A percentile compares a stretch with the other conserved stretches of the same genome.
Conservation (phyloP, 345 rosid species). For the Lumnitzera racemosa region DNA sequence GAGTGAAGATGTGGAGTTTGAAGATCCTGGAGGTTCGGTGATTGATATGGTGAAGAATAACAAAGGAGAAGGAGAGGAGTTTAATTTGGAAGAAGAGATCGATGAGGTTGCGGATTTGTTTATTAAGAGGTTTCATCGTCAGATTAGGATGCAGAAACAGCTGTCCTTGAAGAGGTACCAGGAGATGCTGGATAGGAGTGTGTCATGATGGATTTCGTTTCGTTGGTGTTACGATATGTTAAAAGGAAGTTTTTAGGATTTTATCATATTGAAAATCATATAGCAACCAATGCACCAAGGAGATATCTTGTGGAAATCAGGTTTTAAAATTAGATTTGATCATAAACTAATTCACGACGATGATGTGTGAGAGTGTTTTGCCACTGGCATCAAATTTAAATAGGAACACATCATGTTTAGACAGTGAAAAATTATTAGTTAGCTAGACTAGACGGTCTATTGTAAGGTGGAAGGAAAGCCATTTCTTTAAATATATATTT, state of each 20-base stretch:
- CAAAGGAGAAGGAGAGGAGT: slow-evolving; percentile 63
- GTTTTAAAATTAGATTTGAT: no score
- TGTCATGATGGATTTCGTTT: background rate
- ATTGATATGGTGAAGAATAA: slow-evolving; percentile 65
- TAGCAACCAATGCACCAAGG: no score
- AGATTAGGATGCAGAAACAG: slow-evolving; percentile 77
- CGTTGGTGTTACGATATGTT: background rate
- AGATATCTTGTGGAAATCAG: no score
- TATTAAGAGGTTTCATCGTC: slow-evolving; percentile 56
- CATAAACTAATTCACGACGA: no score
- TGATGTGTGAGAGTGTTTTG: no score
- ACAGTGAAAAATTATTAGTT: no score
- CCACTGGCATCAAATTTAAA: no score
- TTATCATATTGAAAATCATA: no score
- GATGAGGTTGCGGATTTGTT: slow-evolving; percentile 74
- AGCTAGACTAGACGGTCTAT: no score
- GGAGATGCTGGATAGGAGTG: slow-evolving; percentile 21
- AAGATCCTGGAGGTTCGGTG: slow-evolving; percentile 56
- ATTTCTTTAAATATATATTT: no score
- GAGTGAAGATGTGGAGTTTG: slow-evolving; percentile 18
- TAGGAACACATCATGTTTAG: no score
- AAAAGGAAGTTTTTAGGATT: background rate
- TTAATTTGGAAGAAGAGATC: slow-evolving; percentile 76
- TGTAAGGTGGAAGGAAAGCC: no score
- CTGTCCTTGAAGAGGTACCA: slow-evolving; percentile 34